Percentiles rank a stretch among this genome's conserved stretches.
Conservation (phyloP, 768 basidiomycete species). For the Thelephora ganbajun region DNA sequence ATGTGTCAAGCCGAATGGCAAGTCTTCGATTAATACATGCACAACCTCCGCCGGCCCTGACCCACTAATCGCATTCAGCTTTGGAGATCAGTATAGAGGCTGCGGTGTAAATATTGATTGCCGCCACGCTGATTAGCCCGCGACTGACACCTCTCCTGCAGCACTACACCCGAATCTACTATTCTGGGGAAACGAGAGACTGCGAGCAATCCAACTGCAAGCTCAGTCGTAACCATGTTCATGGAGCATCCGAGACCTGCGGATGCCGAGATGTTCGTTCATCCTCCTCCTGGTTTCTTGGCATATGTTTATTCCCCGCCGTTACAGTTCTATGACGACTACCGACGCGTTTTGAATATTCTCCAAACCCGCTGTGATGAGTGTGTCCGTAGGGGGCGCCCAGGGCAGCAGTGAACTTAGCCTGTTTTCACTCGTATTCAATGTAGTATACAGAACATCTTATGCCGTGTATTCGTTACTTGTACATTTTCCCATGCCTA, state of each 20-base stretch:
- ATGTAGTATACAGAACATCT: neutral
- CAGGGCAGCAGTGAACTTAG: neutral
- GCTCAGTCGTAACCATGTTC: constrained; percentile 42
- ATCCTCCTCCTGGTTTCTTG: neutral
- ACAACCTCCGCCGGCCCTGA: neutral
- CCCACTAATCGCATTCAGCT: constrained; percentile 5
- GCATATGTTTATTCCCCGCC: neutral
- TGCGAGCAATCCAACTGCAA: constrained; percentile 37
- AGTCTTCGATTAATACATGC: constrained; percentile 1
- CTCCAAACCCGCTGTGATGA: constrained; percentile 51
- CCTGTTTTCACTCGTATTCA: no score
- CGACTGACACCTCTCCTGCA: constrained; percentile 13
- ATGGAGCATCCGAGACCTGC: constrained; percentile 45
- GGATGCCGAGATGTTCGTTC: constrained; percentile 29
- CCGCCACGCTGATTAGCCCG: neutral
- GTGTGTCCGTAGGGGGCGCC: constrained; percentile 18
- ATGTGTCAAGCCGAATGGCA: constrained; percentile 17
- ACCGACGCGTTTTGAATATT: constrained; percentile 45
- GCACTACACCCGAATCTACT: constrained; percentile 54
- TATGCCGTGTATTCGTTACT: neutral
- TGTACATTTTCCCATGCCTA: neutral
- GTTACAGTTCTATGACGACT: constrained; percentile 22
- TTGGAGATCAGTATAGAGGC: constrained; percentile 15
- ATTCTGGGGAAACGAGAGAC: constrained; percentile 44
- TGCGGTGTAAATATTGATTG: constrained; percentile 10